Percentiles rank a stretch among this genome's conserved stretches.
Evolutionary conservation across 2,329 filamentous ascomycete species (phyloP).

Genomic region (Rhexocercosporidium sp.): DNA sequence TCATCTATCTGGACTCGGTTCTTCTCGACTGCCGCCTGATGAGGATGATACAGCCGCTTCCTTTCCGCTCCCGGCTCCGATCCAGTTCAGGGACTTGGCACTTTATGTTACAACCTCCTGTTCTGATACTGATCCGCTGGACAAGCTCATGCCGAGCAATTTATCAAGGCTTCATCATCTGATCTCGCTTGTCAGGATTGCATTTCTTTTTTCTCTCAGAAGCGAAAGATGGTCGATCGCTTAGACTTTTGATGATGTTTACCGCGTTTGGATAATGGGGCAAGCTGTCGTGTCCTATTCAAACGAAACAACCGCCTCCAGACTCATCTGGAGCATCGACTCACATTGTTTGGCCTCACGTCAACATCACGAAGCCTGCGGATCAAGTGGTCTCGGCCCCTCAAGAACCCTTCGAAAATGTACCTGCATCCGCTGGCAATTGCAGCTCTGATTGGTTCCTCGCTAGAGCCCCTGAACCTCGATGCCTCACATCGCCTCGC

Average conservation of each 20-base stretch:
- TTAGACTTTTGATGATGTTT: slow-evolving; percentile 6
- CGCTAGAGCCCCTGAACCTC: slow-evolving; percentile 6
- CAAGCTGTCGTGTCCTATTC: slow-evolving; percentile 5
- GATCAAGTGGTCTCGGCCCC: slow-evolving; percentile 6
- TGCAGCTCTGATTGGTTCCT: slow-evolving; percentile 11
- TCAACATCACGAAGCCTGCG: slow-evolving; percentile 8
- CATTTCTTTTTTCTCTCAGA: not conserved
- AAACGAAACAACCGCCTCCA: slow-evolving; percentile 21
- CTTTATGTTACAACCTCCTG: not conserved
- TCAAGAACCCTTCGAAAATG: not conserved
- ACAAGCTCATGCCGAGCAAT: slow-evolving; percentile 10
- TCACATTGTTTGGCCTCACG: slow-evolving; percentile 24
- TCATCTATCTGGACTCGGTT: slow-evolving; percentile 1
- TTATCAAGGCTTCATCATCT: not conserved
- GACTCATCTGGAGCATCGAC: slow-evolving; percentile 9
- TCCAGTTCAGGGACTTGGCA: slow-evolving; percentile 10
- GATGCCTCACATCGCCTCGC: slow-evolving; percentile 24
- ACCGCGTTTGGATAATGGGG: slow-evolving; percentile 8
- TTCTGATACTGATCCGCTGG: slow-evolving; percentile 4
- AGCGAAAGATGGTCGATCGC: not conserved
- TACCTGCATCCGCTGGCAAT: not conserved
- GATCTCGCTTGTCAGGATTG: not conserved
- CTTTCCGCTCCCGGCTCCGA: not conserved
- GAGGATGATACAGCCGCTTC: not conserved
- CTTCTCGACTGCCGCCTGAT: not conserved